Evolutionary conservation across 2,329 filamentous ascomycete genomes (phyloP).

Genomic region (Xylaria arbuscula): DNA sequence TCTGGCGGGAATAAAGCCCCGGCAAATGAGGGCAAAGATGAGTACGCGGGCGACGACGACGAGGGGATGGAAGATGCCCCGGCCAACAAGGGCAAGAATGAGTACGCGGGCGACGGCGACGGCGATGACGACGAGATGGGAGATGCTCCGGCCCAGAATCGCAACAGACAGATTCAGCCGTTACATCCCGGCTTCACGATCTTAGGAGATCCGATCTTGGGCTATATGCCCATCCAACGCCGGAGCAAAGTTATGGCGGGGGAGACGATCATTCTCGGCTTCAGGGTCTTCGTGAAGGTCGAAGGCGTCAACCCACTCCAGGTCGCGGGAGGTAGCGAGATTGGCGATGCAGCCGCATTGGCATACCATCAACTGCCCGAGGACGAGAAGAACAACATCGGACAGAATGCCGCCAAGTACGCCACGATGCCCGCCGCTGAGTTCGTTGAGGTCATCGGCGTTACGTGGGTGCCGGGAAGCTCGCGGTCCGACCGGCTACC

Average conservation of each 20-base stretch:
- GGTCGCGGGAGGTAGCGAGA: not conserved
- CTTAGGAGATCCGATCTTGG: not conserved
- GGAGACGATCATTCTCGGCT: not conserved
- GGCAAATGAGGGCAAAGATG: not conserved
- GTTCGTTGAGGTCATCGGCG: conserved; percentile 9
- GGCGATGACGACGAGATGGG: not conserved
- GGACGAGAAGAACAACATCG: not conserved
- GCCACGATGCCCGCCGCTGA: not conserved
- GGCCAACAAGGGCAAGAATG: not conserved
- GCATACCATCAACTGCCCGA: conserved; percentile 8
- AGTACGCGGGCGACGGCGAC: not conserved
- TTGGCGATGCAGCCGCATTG: conserved; percentile 1
- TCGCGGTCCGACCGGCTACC: not conserved
- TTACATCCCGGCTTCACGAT: not conserved
- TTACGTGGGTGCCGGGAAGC: conserved; percentile 10
- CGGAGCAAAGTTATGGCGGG: not conserved
- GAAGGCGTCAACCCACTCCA: conserved; percentile 4
- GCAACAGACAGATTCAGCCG: not conserved
- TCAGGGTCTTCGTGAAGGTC: conserved; percentile 11
- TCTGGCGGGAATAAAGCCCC: not conserved
- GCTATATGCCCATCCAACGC: not conserved
- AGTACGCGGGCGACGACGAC: not conserved
- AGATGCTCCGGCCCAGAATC: not conserved
- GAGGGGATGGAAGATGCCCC: not conserved
- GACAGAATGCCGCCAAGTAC: conserved; percentile 6